Conservation (phyloP, 192 early-diverging fungal species). For the Mortierella antarctica region DNA sequence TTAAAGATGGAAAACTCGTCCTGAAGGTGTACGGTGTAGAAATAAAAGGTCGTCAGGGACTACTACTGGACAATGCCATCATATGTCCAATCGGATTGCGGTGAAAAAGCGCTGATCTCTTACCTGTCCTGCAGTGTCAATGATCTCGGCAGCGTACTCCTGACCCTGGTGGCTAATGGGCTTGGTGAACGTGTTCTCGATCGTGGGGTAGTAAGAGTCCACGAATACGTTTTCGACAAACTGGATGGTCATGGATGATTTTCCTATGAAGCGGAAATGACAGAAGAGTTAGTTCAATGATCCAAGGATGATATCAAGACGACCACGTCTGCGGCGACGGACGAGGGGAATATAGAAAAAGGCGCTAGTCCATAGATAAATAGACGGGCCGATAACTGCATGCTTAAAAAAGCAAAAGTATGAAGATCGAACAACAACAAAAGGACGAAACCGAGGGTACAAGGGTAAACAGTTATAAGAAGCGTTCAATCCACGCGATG, state of each 20-base stretch:
- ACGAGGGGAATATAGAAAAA: too few species aligned
- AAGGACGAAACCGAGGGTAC: too few species aligned
- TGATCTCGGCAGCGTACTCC: slow-evolving; percentile 90
- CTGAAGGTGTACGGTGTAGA: slow-evolving; percentile 38
- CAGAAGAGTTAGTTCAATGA: background rate
- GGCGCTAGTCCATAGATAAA: too few species aligned
- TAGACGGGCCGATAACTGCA: too few species aligned
- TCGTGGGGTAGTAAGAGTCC: slow-evolving; percentile 95
- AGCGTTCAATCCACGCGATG: too few species aligned
- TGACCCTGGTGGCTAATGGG: slow-evolving; percentile 82
- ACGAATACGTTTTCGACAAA: slow-evolving; percentile 93
- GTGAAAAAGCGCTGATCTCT: background rate
- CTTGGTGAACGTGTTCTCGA: slow-evolving; percentile 92
- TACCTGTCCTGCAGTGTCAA: slow-evolving; percentile 97
- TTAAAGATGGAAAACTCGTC: slow-evolving; percentile 96
- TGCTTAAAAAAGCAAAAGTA: too few species aligned
- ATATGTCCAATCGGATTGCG: too few species aligned
- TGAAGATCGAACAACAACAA: too few species aligned
- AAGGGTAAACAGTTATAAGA: too few species aligned
- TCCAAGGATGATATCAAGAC: background rate
- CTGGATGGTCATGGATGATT: slow-evolving; percentile 92
- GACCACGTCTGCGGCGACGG: background rate
- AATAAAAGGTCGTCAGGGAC: background rate
- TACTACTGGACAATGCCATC: background rate
- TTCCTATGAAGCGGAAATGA: slow-evolving; percentile 56